A percentile compares a stretch with the other conserved stretches of the same genome.
Evolutionary conservation across 2,329 filamentous ascomycete species (phyloP).

Genomic region (Sporothrix curviconia): DNA sequence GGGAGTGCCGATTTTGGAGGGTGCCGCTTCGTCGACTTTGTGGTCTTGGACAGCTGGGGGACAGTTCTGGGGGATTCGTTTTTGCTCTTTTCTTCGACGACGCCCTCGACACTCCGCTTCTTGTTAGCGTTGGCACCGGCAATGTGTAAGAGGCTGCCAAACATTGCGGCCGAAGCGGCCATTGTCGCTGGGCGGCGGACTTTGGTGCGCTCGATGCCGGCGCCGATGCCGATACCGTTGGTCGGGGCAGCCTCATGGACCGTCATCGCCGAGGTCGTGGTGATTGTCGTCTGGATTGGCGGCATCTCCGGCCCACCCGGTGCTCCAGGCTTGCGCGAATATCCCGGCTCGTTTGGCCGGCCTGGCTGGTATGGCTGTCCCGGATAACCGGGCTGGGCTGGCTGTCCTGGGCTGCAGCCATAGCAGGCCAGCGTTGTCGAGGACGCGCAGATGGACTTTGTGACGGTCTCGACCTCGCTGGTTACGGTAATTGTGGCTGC

Average conservation of each 20-base stretch:
- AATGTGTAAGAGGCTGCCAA: neutral
- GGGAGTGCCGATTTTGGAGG: neutral
- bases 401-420: neutral
- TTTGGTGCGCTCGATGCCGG: too few species aligned
- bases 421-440: conserved; percentile 2
- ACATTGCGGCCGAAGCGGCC: neutral
- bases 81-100: neutral
- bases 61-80: too few species aligned
- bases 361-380: neutral
- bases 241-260: neutral
- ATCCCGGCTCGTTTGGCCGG: too few species aligned
- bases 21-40: neutral
- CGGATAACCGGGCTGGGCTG: neutral
- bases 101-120: neutral
- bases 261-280: neutral
- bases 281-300: neutral
- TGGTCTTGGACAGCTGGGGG: too few species aligned
- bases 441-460: conserved; percentile 10
- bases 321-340: neutral
- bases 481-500: conserved; percentile 2
- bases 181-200: neutral
- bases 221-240: too few species aligned
- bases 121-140: too few species aligned
- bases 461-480: conserved; percentile 10
- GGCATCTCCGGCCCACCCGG: neutral